phyloP scores from a whole-genome alignment of 805 yeast genomes.

The Candida schatavii region DNA sequence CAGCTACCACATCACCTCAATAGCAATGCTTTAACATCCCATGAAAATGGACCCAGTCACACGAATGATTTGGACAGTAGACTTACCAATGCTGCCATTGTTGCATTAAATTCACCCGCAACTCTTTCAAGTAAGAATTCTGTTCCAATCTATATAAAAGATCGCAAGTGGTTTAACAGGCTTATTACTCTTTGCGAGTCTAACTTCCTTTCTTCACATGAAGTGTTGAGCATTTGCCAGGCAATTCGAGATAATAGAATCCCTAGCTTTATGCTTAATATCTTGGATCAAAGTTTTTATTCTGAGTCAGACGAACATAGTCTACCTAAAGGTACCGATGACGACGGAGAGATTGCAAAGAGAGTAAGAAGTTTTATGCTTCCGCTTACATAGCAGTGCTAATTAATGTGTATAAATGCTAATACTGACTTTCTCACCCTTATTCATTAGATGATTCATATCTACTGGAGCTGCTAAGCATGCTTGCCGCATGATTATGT shows the following conservation, averaged over 20 bases:
- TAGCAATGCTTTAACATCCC: not conserved
- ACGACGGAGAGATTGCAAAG: constrained; percentile 26
- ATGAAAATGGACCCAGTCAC: not conserved
- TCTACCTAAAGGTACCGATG: not conserved
- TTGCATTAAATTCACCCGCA: constrained; percentile 30
- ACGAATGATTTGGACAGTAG: constrained; percentile 23
- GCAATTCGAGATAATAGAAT: constrained; percentile 38
- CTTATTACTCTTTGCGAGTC: constrained; percentile 26
- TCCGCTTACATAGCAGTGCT: constrained; percentile 28
- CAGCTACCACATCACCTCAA: not conserved
- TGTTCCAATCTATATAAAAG: constrained; percentile 30
- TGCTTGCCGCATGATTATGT: not conserved
- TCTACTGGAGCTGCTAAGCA: not conserved
- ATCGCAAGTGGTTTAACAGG: constrained; percentile 36
- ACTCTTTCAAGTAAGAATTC: constrained; percentile 20
- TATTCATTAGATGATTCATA: not conserved
- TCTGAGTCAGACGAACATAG: constrained; percentile 21
- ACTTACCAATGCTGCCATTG: constrained; percentile 28
- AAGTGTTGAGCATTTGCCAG: constrained; percentile 31
- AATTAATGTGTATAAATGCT: not conserved
- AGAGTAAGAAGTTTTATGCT: constrained; percentile 32
- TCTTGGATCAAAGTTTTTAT: constrained; percentile 29
- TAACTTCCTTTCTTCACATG: constrained; percentile 24
- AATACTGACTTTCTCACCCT: not conserved
- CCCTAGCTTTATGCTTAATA: constrained; percentile 34